These are phyloP conservation scores for Ceratocystiopsis sp. DNA, from an alignment of 2,329 filamentous ascomycete genomes.

Conservation along the genomic window DNA sequence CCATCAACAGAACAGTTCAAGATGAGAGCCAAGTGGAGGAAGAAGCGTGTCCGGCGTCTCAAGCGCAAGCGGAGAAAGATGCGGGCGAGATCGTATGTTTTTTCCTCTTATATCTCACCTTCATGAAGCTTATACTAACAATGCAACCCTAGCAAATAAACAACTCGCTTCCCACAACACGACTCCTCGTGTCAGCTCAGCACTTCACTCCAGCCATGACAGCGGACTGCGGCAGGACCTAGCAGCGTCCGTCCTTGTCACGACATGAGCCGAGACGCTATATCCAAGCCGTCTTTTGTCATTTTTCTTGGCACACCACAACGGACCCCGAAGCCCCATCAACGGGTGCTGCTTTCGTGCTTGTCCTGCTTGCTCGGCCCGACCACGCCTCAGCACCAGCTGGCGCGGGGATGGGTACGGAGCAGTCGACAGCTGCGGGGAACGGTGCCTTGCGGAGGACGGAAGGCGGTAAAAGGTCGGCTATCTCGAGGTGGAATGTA, in stretches of 20 bases:
- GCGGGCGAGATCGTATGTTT: slow-evolving; percentile 80
- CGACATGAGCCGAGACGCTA: background rate
- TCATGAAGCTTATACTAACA: background rate
- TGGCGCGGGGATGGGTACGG: no score
- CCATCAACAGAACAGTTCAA: slow-evolving; percentile 28
- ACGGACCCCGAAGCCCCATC: no score
- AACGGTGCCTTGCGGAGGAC: no score
- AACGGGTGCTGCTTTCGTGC: no score
- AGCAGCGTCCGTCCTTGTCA: no score
- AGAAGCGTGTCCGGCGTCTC: slow-evolving; percentile 98
- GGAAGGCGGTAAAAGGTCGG: no score
- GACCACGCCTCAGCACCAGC: no score
- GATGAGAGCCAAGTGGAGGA: slow-evolving; percentile 98
- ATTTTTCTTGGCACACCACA: background rate
- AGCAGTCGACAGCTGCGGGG: no score
- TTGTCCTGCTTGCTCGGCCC: no score
- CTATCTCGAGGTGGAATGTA: background rate
- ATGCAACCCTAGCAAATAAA: slow-evolving; percentile 6
- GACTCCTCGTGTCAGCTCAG: slow-evolving; percentile 6
- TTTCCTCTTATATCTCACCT: background rate
- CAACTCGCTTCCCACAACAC: slow-evolving; percentile 3
- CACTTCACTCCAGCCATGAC: slow-evolving; percentile 1
- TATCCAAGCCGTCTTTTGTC: background rate
- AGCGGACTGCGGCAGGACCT: no score
- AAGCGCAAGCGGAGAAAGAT: slow-evolving; percentile 99